These are phyloP conservation scores for Yamadazyma membranifaciens DNA, from an alignment of 1,139 yeast genomes.

Conservation along the genomic window DNA sequence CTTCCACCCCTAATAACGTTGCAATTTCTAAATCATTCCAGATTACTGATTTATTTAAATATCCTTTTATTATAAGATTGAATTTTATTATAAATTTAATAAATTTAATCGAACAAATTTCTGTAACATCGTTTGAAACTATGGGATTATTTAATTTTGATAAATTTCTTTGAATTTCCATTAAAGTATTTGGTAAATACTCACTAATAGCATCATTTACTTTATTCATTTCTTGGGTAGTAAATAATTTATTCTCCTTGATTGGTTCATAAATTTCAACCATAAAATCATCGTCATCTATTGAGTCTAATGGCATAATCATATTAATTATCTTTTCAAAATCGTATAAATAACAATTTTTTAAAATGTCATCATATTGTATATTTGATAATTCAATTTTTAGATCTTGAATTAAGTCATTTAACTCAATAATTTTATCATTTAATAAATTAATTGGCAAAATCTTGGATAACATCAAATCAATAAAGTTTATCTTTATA, in stretches of 20 bases:
- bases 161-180: slow-evolving; percentile 58
- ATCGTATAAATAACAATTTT: slow-evolving; percentile 51
- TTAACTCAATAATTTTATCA: slow-evolving; percentile 40
- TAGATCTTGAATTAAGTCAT: slow-evolving; percentile 29
- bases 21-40: slow-evolving; percentile 64
- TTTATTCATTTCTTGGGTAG: slow-evolving; percentile 33
- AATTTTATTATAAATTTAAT: slow-evolving; percentile 55
- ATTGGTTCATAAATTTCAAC: slow-evolving; percentile 61
- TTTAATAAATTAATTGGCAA: slow-evolving; percentile 43
- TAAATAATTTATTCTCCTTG: slow-evolving; percentile 61
- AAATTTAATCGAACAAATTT: slow-evolving; percentile 47
- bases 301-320: slow-evolving; percentile 58
- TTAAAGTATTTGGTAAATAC: slow-evolving; percentile 58
- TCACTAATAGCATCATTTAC: slow-evolving; percentile 46
- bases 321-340: slow-evolving; percentile 63
- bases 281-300: slow-evolving; percentile 51
- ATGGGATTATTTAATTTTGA: slow-evolving; percentile 63
- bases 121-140: slow-evolving; percentile 54
- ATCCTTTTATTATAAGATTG: slow-evolving; percentile 34
- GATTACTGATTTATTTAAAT: slow-evolving; percentile 39
- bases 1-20: slow-evolving; percentile 61
- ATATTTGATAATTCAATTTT: slow-evolving; percentile 37
- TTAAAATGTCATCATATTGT: slow-evolving; percentile 44
- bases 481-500: slow-evolving; percentile 57
- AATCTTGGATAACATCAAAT: slow-evolving; percentile 54